Evolutionary conservation across 2,329 filamentous ascomycete genomes (phyloP).

Genomic region (Penicillium sclerotiorum): DNA sequence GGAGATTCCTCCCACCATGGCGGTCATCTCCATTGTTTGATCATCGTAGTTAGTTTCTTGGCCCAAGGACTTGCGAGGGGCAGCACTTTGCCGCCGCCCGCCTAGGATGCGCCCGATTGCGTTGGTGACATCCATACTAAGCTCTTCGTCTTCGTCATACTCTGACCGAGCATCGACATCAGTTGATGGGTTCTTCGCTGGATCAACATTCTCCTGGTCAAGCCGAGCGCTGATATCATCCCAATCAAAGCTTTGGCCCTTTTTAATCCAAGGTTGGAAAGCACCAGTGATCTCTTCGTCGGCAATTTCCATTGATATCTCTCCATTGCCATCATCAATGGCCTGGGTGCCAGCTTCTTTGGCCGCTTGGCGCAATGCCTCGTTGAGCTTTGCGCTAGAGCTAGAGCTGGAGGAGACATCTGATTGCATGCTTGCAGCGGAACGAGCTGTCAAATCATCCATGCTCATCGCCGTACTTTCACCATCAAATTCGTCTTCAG

Average conservation of each 20-base stretch:
- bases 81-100: constrained; percentile 34
- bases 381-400: constrained; percentile 74
- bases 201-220: constrained; percentile 51
- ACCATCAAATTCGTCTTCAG: constrained; percentile 55
- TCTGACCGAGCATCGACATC: constrained; percentile 29
- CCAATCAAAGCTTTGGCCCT: constrained; percentile 46
- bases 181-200: constrained; percentile 25
- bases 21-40: constrained; percentile 52
- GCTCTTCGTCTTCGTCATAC: constrained; percentile 64
- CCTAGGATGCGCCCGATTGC: constrained; percentile 78
- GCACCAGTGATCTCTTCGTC: constrained; percentile 58
- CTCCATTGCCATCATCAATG: constrained; percentile 63
- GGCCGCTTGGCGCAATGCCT: constrained; percentile 74
- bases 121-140: constrained; percentile 93
- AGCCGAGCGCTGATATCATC: constrained; percentile 45
- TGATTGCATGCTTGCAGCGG: constrained; percentile 63
- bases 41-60: constrained; percentile 51
- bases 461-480: constrained; percentile 82
- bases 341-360: constrained; percentile 73
- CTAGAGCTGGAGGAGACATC: constrained; percentile 57
- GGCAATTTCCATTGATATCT: constrained; percentile 80
- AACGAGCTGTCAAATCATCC: constrained; percentile 73
- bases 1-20: constrained; percentile 46
- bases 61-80: constrained; percentile 47
- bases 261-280: constrained; percentile 53